phyloP scores from a whole-genome alignment of 2,329 filamentous ascomycete genomes.

The Akanthomyces lecanii region DNA sequence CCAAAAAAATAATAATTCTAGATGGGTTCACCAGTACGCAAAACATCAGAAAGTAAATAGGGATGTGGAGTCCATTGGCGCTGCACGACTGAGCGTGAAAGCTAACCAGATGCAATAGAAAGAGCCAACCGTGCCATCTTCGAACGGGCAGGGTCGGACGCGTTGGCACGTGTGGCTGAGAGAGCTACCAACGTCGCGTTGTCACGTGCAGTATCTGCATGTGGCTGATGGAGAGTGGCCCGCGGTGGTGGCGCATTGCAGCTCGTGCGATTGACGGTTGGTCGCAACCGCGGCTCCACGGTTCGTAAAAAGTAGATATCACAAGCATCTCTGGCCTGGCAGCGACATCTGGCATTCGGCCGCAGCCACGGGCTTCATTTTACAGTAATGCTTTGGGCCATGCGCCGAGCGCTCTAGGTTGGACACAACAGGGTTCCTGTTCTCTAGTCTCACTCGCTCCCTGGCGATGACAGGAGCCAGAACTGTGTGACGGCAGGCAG shows the following conservation, averaged over 20 bases:
- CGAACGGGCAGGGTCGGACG: neutral
- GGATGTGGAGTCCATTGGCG: neutral
- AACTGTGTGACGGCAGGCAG: neutral
- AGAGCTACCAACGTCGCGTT: neutral
- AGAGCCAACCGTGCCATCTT: neutral
- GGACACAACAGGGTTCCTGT: neutral
- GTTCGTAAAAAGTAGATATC: neutral
- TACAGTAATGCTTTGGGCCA: constrained; percentile 2
- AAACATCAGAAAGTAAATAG: neutral
- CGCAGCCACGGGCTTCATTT: constrained; percentile 12
- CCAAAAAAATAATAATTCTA: too few species aligned
- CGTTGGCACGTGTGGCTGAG: neutral
- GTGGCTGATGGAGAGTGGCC: neutral
- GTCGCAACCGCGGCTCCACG: neutral
- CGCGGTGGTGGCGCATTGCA: neutral
- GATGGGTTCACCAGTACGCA: neutral
- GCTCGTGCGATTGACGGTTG: neutral
- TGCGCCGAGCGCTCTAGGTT: neutral
- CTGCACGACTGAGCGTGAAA: too few species aligned
- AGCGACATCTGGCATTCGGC: constrained; percentile 14
- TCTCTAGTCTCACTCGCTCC: neutral
- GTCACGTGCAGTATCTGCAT: neutral
- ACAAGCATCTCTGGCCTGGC: neutral
- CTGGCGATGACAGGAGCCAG: neutral
- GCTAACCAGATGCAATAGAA: neutral